phyloP scores from a whole-genome alignment of 352 stramenopile genomes.

The Plasmopara viticola region DNA sequence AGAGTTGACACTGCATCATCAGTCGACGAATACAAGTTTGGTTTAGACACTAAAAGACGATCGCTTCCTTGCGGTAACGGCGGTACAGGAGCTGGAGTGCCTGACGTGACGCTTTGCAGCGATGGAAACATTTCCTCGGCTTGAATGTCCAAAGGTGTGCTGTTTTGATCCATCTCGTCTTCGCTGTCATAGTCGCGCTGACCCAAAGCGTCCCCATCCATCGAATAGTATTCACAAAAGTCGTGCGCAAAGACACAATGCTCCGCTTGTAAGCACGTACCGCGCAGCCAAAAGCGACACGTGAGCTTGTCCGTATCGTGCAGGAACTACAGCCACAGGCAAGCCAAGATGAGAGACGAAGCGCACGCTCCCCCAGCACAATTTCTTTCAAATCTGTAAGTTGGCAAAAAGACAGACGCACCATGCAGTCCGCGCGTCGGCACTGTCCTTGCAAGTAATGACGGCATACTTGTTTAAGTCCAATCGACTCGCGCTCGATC shows the following conservation, averaged over 20 bases:
- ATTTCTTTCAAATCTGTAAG: slow-evolving; percentile 12
- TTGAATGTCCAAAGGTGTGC: slow-evolving; percentile 43
- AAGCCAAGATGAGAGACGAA: slow-evolving; percentile 19
- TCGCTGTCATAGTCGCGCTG: slow-evolving; percentile 72
- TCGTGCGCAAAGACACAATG: slow-evolving; percentile 80
- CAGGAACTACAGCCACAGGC: slow-evolving; percentile 53
- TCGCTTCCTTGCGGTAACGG: slow-evolving; percentile 8
- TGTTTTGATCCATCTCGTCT: slow-evolving; percentile 55
- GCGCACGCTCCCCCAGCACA: slow-evolving; percentile 9
- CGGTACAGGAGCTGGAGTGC: slow-evolving; percentile 8
- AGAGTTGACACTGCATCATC: slow-evolving; percentile 29
- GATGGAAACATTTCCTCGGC: slow-evolving; percentile 79
- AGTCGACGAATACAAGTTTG: slow-evolving; percentile 16
- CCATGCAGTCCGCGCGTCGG: slow-evolving; percentile 80
- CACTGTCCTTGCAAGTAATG: slow-evolving; percentile 80
- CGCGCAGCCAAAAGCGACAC: slow-evolving; percentile 81
- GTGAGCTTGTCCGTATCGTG: slow-evolving; percentile 80
- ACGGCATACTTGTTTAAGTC: slow-evolving; percentile 67
- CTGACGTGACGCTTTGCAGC: slow-evolving; percentile 31
- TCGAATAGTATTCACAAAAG: slow-evolving; percentile 67
- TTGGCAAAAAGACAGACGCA: slow-evolving; percentile 31
- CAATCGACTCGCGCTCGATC: slow-evolving; percentile 64
- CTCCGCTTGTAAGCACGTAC: slow-evolving; percentile 68
- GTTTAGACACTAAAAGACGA: slow-evolving; percentile 2
- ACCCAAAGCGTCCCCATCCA: slow-evolving; percentile 36